Conservation (phyloP, 2,329 filamentous ascomycete species). For the Alternaria panax region DNA sequence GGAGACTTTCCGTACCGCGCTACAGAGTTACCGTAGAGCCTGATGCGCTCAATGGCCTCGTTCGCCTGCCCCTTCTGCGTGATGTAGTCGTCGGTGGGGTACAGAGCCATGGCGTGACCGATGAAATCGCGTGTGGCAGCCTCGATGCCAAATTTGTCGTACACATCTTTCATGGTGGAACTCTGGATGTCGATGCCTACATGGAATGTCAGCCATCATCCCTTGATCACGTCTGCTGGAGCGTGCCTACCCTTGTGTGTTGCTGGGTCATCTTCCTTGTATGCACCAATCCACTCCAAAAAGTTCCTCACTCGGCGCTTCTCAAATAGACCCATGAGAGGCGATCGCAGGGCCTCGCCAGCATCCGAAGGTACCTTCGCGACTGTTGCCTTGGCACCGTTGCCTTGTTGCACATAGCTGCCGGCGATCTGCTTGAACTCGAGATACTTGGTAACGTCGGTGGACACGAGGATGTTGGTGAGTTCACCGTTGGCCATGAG, state of each 20-base stretch:
- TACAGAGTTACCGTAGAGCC: slow-evolving; percentile 97
- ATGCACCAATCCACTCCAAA: slow-evolving; percentile 91
- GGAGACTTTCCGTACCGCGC: slow-evolving; percentile 97
- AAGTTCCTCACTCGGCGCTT: slow-evolving; percentile 97
- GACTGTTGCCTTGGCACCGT: slow-evolving; percentile 83
- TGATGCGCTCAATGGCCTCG: slow-evolving; percentile 89
- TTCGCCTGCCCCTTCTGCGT: slow-evolving; percentile 74
- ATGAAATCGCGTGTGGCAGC: slow-evolving; percentile 90
- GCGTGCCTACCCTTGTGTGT: slow-evolving; percentile 83
- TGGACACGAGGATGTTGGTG: slow-evolving; percentile 97
- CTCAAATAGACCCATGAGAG: slow-evolving; percentile 96
- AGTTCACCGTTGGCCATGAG: slow-evolving; percentile 98
- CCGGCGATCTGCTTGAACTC: slow-evolving; percentile 76
- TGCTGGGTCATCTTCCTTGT: slow-evolving; percentile 79
- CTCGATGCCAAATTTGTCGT: slow-evolving; percentile 97
- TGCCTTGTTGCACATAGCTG: slow-evolving; percentile 92
- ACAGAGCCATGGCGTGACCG: slow-evolving; percentile 97
- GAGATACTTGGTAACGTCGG: slow-evolving; percentile 69
- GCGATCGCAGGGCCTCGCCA: slow-evolving; percentile 83
- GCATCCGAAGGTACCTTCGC: slow-evolving; percentile 97
- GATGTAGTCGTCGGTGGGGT: slow-evolving; percentile 88
- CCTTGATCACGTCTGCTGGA: not conserved
- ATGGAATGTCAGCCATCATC: not conserved
- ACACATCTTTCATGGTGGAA: slow-evolving; percentile 97
- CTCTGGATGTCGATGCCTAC: slow-evolving; percentile 77